Percentiles rank a stretch among this genome's conserved stretches.
Conservation (phyloP, 805 yeast genomes). For the Barnettozyma vustinii region DNA sequence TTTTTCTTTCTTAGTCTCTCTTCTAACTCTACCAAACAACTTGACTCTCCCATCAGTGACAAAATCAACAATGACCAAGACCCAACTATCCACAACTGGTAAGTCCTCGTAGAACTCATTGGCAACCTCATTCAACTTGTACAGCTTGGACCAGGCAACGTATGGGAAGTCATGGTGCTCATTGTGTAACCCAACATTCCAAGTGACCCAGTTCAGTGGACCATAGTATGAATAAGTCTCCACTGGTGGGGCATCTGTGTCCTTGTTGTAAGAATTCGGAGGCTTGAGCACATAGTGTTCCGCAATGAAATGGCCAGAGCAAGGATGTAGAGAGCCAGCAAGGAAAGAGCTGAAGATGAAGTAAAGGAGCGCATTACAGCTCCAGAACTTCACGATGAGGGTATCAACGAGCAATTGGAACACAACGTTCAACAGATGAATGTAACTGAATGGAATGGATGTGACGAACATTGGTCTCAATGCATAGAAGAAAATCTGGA, state of each 20-base stretch:
- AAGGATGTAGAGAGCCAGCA: constrained; percentile 90
- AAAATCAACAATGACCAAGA: constrained; percentile 67
- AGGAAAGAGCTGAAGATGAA: constrained; percentile 72
- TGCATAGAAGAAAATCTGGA: constrained; percentile 86
- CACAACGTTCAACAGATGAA: constrained; percentile 62
- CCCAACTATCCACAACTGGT: constrained; percentile 77
- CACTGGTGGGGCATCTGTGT: constrained; percentile 45
- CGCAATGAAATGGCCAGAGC: constrained; percentile 94
- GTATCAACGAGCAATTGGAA: constrained; percentile 56
- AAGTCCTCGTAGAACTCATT: constrained; percentile 76
- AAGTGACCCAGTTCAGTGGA: constrained; percentile 64
- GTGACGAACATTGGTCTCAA: constrained; percentile 85
- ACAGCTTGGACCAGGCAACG: constrained; percentile 82
- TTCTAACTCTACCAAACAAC: constrained; percentile 78
- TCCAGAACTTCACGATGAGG: constrained; percentile 55
- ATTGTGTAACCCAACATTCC: constrained; percentile 93
- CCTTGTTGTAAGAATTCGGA: constrained; percentile 28
- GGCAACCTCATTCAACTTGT: constrained; percentile 59
- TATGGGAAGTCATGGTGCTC: constrained; percentile 96
- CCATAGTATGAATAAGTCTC: constrained; percentile 93
- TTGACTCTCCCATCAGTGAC: constrained; percentile 60
- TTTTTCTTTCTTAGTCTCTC: constrained; percentile 31
- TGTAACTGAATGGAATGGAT: constrained; percentile 62
- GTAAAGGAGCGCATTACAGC: constrained; percentile 58
- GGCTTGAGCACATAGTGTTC: constrained; percentile 81